Conservation (phyloP, 768 basidiomycete genomes). For the Termitomyces sp. region DNA sequence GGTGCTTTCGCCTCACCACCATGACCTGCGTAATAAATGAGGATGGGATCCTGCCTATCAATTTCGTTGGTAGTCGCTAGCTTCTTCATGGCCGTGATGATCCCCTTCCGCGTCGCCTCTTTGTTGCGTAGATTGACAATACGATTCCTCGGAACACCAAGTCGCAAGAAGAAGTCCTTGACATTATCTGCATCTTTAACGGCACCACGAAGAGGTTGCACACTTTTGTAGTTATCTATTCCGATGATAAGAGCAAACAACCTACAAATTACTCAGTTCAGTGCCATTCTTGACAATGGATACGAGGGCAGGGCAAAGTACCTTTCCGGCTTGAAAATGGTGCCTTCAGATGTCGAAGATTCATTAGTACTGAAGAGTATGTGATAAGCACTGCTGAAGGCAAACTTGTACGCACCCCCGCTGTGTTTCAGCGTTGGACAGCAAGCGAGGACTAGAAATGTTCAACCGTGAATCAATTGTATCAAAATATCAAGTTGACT, state of each 20-base stretch:
- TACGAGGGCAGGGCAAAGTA: no score
- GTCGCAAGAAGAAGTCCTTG: not conserved
- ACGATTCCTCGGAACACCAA: not conserved
- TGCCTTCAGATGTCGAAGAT: no score
- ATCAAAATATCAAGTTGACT: no score
- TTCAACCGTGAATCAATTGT: no score
- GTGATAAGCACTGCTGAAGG: no score
- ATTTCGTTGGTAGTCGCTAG: constrained; percentile 1
- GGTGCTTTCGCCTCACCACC: not conserved
- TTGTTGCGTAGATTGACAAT: constrained; percentile 1
- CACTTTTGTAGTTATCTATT: constrained; percentile 10
- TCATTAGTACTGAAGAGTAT: no score
- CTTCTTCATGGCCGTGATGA: not conserved
- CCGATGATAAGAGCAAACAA: constrained; percentile 6
- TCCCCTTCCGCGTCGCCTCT: constrained; percentile 1
- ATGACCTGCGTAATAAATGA: constrained; percentile 15
- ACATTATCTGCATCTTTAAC: constrained; percentile 9
- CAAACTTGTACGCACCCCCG: no score
- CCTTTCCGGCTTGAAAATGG: no score
- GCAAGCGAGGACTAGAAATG: no score
- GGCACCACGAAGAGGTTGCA: not conserved
- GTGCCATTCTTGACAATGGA: not conserved
- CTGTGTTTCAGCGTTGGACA: no score
- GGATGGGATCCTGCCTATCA: constrained; percentile 5
- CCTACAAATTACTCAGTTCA: not conserved